A percentile compares a stretch with the other conserved stretches of the same genome.
These are phyloP conservation scores for Rusavskia elegans DNA, from an alignment of 495 filamentous ascomycete genomes.

Conservation along the genomic window DNA sequence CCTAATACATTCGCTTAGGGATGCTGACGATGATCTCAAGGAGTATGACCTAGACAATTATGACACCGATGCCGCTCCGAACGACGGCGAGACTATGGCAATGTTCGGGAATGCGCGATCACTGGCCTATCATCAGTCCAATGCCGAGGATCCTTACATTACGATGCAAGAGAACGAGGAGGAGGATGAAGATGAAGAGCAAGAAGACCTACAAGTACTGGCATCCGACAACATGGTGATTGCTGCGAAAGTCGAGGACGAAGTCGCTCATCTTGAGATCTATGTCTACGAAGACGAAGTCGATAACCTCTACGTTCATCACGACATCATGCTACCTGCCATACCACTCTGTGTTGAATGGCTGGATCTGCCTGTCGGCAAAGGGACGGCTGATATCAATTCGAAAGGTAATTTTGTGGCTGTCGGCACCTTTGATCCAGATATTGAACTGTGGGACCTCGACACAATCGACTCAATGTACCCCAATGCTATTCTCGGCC, in stretches of 20 bases:
- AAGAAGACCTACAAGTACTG: conserved; percentile 87
- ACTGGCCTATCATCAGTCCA: conserved; percentile 81
- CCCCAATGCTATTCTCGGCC: conserved; percentile 91
- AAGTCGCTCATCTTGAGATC: conserved; percentile 88
- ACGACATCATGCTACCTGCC: conserved; percentile 97
- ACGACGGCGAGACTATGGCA: conserved; percentile 53
- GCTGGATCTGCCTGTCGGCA: conserved; percentile 75
- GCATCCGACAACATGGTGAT: conserved; percentile 84
- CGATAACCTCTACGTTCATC: conserved; percentile 96
- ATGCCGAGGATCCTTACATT: conserved; percentile 92
- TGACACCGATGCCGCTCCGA: conserved; percentile 60
- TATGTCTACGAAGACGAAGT: conserved; percentile 92
- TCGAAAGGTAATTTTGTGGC: conserved; percentile 74
- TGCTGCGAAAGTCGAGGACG: conserved; percentile 87
- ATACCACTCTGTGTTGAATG: conserved; percentile 93
- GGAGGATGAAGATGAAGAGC: conserved; percentile 74
- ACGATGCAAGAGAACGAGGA: conserved; percentile 59
- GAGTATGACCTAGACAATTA: conserved; percentile 95
- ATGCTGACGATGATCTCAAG: conserved; percentile 74
- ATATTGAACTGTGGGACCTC: conserved; percentile 97
- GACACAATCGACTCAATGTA: conserved; percentile 95
- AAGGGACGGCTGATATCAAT: conserved; percentile 25
- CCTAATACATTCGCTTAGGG: conserved; percentile 17
- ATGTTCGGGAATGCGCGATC: conserved; percentile 94
- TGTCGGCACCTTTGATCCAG: conserved; percentile 90